Evolutionary conservation across 2,329 filamentous ascomycete species (phyloP).

Genomic region (Gliomastix tumulicola): DNA sequence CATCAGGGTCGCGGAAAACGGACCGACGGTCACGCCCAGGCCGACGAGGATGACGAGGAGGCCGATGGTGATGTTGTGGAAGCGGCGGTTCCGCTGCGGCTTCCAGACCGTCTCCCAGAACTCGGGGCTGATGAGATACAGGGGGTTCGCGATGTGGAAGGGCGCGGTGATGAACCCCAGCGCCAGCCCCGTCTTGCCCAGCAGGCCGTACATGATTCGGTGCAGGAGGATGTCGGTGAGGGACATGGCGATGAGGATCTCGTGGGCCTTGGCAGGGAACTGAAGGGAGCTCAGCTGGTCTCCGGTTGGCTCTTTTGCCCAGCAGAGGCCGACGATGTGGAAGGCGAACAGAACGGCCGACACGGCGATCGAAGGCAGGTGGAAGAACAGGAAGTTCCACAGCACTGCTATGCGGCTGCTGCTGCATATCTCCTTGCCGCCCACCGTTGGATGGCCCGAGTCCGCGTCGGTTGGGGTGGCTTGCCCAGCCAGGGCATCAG

Average conservation of each 20-base stretch:
- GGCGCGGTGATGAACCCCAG: background rate
- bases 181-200: background rate
- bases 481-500: too few relatives aligned
- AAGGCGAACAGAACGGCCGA: background rate
- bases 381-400: background rate
- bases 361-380: background rate
- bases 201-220: background rate
- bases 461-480: too few relatives aligned
- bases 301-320: background rate
- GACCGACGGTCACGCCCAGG: background rate
- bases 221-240: background rate
- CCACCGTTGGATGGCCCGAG: too few relatives aligned
- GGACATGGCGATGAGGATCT: background rate
- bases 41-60: background rate
- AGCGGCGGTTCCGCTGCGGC: background rate
- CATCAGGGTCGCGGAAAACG: background rate
- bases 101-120: background rate
- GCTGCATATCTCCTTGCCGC: background rate
- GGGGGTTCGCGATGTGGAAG: background rate
- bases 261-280: background rate
- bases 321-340: background rate
- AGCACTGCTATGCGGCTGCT: background rate
- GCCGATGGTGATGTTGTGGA: background rate
- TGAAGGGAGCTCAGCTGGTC: background rate
- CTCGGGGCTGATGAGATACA: background rate